Evolutionary conservation across 2,329 filamentous ascomycete genomes (phyloP).

Genomic region (Escovopsis sp.): DNA sequence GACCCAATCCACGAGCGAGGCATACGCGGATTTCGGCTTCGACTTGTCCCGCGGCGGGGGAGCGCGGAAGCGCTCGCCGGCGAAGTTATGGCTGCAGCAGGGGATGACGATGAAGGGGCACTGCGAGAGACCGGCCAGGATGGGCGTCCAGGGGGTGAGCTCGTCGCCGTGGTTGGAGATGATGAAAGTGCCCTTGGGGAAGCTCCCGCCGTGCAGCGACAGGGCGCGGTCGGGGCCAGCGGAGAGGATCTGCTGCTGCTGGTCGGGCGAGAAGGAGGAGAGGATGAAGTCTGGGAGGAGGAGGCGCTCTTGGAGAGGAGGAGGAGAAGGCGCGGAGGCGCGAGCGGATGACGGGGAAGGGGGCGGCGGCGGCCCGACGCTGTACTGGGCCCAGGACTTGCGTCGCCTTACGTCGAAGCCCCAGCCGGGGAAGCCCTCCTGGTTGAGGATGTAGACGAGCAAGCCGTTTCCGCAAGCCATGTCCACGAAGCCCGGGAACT

Average conservation of each 20-base stretch:
- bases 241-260: not conserved
- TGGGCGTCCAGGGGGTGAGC: slow-evolving; percentile 87
- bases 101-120: slow-evolving; percentile 87
- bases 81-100: slow-evolving; percentile 82
- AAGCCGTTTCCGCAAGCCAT: slow-evolving; percentile 93
- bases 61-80: slow-evolving; percentile 60
- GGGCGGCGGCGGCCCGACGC: slow-evolving; percentile 4
- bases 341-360: too few relatives aligned
- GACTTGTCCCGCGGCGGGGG: slow-evolving; percentile 35
- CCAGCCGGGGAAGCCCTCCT: slow-evolving; percentile 73
- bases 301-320: slow-evolving; percentile 30
- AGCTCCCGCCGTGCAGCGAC: slow-evolving; percentile 44
- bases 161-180: slow-evolving; percentile 97
- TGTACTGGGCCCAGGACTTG: slow-evolving; percentile 73
- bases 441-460: slow-evolving; percentile 65
- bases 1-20: slow-evolving; percentile 70
- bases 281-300: slow-evolving; percentile 32
- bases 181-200: slow-evolving; percentile 68
- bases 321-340: slow-evolving; percentile 5
- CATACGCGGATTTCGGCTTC: slow-evolving; percentile 56
- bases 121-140: slow-evolving; percentile 61
- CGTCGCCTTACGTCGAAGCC: slow-evolving; percentile 82
- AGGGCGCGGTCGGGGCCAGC: not conserved
- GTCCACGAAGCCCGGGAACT: slow-evolving; percentile 84
- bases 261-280: slow-evolving; percentile 1